Conservation (phyloP, 164 flowering plant genomes). For the Brasenia schreberi region DNA sequence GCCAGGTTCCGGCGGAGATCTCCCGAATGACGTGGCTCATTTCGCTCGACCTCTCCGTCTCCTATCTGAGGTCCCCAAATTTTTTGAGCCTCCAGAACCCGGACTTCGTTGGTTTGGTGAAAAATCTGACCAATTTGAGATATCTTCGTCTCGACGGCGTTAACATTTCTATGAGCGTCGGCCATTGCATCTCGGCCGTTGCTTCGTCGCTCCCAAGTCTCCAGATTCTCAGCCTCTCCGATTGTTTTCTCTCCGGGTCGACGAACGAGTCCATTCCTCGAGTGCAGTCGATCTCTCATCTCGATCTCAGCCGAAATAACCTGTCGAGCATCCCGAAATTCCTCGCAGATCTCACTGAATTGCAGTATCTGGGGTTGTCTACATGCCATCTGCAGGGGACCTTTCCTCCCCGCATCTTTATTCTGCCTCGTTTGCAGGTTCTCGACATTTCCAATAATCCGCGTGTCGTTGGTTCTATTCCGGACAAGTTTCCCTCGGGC, state of each 20-base stretch:
- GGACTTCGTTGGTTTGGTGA: neutral
- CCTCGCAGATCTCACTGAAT: slow-evolving; percentile 8
- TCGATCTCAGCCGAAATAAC: neutral
- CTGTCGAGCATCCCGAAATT: neutral
- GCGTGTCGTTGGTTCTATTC: slow-evolving; percentile 10
- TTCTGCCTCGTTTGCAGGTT: slow-evolving; percentile 5
- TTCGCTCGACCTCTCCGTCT: slow-evolving; percentile 11
- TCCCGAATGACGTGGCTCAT: slow-evolving; percentile 7
- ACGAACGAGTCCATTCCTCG: neutral
- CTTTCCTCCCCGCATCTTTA: slow-evolving; percentile 10
- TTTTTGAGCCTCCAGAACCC: slow-evolving; percentile 2
- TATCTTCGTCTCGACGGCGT: slow-evolving; percentile 9
- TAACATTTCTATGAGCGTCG: neutral
- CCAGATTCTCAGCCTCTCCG: slow-evolving; percentile 1
- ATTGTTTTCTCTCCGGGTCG: slow-evolving; percentile 2
- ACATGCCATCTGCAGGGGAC: slow-evolving; percentile 10
- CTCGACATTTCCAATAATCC: slow-evolving; percentile 2
- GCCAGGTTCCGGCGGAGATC: slow-evolving; percentile 16
- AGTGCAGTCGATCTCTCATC: neutral
- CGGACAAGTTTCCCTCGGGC: slow-evolving; percentile 1
- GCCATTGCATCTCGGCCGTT: neutral
- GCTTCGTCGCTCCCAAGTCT: slow-evolving; percentile 1
- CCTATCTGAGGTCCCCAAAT: neutral
- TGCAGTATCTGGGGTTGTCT: slow-evolving; percentile 1
- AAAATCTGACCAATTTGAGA: slow-evolving; percentile 1